Conservation (phyloP, 2,329 filamentous ascomycete species). For the Exophiala sp. region DNA sequence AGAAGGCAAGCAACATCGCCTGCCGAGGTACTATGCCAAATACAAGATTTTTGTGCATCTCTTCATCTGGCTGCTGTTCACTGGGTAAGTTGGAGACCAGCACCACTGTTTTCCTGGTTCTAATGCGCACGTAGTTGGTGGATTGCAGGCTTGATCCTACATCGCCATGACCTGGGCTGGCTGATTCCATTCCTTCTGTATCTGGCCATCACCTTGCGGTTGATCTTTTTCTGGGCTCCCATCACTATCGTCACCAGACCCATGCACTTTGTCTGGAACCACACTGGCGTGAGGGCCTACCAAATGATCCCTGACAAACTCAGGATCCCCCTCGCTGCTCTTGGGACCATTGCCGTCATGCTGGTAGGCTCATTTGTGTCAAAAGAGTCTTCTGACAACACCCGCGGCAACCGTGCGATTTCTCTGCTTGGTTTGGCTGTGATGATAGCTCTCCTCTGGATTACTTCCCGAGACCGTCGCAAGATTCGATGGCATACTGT, state of each 20-base stretch:
- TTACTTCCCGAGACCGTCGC: constrained; percentile 64
- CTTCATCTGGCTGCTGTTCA: constrained; percentile 28
- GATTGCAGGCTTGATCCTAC: constrained; percentile 67
- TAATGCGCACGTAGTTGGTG: constrained; percentile 52
- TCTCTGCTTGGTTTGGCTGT: constrained; percentile 72
- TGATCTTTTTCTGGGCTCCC: constrained; percentile 68
- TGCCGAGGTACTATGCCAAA: constrained; percentile 40
- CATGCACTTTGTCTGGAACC: constrained; percentile 61
- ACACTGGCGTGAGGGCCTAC: constrained; percentile 55
- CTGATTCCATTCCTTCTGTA: constrained; percentile 77
- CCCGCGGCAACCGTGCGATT: constrained; percentile 69
- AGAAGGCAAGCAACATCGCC: constrained; percentile 33
- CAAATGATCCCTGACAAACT: constrained; percentile 60
- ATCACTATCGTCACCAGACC: constrained; percentile 60
- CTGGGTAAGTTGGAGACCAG: constrained; percentile 13
- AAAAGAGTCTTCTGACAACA: constrained; percentile 67
- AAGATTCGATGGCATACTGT: constrained; percentile 65
- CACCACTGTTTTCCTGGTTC: neutral
- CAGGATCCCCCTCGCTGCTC: constrained; percentile 57
- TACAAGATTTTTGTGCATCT: constrained; percentile 46
- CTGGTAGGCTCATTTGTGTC: constrained; percentile 72
- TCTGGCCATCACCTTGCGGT: constrained; percentile 64
- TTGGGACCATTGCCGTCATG: constrained; percentile 63
- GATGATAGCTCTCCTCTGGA: constrained; percentile 61
- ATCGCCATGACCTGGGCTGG: constrained; percentile 70